These are phyloP conservation scores for Myochromella boudieri DNA, from an alignment of 768 basidiomycete species.

Conservation along the genomic window DNA sequence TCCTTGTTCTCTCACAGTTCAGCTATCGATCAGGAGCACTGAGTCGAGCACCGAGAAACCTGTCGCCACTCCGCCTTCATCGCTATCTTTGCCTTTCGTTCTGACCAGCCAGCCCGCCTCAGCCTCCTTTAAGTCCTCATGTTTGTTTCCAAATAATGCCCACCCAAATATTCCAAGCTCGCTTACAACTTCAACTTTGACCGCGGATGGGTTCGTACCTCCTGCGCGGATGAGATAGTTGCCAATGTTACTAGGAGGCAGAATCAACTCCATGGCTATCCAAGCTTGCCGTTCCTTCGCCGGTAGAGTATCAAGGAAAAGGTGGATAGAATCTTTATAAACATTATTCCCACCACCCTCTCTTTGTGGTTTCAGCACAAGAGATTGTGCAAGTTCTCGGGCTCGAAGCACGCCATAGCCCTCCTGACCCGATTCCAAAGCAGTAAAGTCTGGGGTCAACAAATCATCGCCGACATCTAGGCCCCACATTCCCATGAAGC, in stretches of 20 bases:
- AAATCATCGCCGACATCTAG: slow-evolving; percentile 52
- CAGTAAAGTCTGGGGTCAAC: slow-evolving; percentile 28
- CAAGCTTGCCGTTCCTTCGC: slow-evolving; percentile 73
- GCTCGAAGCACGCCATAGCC: slow-evolving; percentile 52
- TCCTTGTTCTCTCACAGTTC: no score
- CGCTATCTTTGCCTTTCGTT: slow-evolving; percentile 87
- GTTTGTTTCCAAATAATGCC: slow-evolving; percentile 63
- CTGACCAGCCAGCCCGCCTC: slow-evolving; percentile 82
- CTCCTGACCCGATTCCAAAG: slow-evolving; percentile 28
- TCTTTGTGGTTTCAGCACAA: slow-evolving; percentile 96
- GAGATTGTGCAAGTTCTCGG: slow-evolving; percentile 42
- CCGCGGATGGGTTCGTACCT: slow-evolving; percentile 38
- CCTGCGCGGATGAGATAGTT: slow-evolving; percentile 82
- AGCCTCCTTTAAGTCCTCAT: slow-evolving; percentile 50
- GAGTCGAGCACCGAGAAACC: slow-evolving; percentile 81
- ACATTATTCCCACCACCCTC: slow-evolving; percentile 98
- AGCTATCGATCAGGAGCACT: slow-evolving; percentile 53
- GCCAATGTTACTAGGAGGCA: slow-evolving; percentile 63
- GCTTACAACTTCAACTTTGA: slow-evolving; percentile 72
- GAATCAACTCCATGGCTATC: slow-evolving; percentile 95
- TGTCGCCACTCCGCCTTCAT: slow-evolving; percentile 90
- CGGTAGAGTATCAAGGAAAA: slow-evolving; percentile 67
- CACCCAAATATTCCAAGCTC: slow-evolving; percentile 95
- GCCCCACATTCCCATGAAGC: slow-evolving; percentile 90
- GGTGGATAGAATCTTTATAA: slow-evolving; percentile 80